phyloP scores from a whole-genome alignment of 352 stramenopile species.

The Pythium insidiosum region DNA sequence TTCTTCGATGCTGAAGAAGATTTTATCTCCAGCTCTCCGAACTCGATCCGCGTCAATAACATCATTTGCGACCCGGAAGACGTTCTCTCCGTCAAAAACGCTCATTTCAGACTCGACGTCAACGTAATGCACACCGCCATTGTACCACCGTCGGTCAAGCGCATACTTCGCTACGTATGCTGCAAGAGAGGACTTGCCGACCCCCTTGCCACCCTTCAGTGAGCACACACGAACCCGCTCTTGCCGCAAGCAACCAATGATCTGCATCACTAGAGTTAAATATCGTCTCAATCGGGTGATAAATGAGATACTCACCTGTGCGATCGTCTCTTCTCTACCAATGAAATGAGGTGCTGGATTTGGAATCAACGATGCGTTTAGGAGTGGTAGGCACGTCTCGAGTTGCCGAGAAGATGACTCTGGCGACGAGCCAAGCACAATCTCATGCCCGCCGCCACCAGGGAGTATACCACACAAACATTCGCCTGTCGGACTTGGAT shows the following conservation, averaged over 20 bases:
- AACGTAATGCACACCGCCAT: conserved; percentile 48
- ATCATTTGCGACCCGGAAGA: too few species aligned
- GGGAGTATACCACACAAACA: conserved; percentile 15
- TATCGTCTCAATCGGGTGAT: not conserved
- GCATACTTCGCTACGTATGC: conserved; percentile 43
- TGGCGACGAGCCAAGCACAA: conserved; percentile 11
- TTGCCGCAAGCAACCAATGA: conserved; percentile 11
- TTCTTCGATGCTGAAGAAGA: too few species aligned
- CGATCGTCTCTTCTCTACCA: conserved; percentile 32
- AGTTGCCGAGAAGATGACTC: conserved; percentile 1
- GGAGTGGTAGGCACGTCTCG: conserved; percentile 17
- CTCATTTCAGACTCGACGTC: conserved; percentile 12
- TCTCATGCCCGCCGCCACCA: conserved; percentile 12
- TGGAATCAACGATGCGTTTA: conserved; percentile 47
- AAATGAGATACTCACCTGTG: conserved; percentile 22
- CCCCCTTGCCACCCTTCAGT: conserved; percentile 29
- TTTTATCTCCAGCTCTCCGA: conserved; percentile 11
- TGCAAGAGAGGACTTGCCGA: conserved; percentile 56
- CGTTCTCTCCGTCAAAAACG: not conserved
- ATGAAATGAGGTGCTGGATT: conserved; percentile 48
- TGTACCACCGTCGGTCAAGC: conserved; percentile 30
- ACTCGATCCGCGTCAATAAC: too few species aligned
- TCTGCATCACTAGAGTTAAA: conserved; percentile 1
- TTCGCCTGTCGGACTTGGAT: not conserved
- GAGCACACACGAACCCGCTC: conserved; percentile 33